Evolutionary conservation across 192 early-diverging fungal genomes (phyloP), one percentile per base, ranked within the genome.

Genomic region (Coemansia sp.): DNA sequence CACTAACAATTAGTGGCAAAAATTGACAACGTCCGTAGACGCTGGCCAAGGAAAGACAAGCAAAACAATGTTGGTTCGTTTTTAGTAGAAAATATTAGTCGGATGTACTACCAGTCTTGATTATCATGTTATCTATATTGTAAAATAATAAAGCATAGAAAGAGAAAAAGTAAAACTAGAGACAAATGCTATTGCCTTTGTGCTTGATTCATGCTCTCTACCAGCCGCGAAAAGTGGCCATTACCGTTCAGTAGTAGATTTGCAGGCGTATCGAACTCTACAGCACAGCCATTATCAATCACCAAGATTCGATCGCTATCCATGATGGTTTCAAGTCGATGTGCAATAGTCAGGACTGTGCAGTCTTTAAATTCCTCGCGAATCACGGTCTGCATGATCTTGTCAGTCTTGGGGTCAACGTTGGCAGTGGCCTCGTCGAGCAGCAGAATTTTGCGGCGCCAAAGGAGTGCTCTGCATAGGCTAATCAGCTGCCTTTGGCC

Each of bases 381-480:
- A n/a, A 91, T 82, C 9, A 89, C 72, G 8, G 84, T 66, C 61
- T 91, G 92, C 49, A 95, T 91, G 63, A 86, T 32, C 38, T 64
- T 63, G 67, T 90, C 88, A 8, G 85, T 86, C 12, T 77, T 70
- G 17, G 71, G 43, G 60, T 88, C 87, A 16, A 88, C 75, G 44
- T 83, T 85, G 54, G 87, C 87, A n/a, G 84, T 86, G 6, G 85
- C 92, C 72, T 94, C 93, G 69, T 94, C 93, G 65, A 94, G 80
- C 17, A 94, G 79, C 58, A 94, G 63, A 48, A 94, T 83, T 37
- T 85, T 86, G 46, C 88, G 85, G 44, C 86, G 87, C 20, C 88
- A 74, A n/a, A 93, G 70, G 13, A 93, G 58, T 1, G 90, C 90
- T 3, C 90, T 58, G 6, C 85, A 79, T 46, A 88, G 50, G 46